phyloP scores from a whole-genome alignment of 129 eudicot species.

The Pulicaria dysenterica region DNA sequence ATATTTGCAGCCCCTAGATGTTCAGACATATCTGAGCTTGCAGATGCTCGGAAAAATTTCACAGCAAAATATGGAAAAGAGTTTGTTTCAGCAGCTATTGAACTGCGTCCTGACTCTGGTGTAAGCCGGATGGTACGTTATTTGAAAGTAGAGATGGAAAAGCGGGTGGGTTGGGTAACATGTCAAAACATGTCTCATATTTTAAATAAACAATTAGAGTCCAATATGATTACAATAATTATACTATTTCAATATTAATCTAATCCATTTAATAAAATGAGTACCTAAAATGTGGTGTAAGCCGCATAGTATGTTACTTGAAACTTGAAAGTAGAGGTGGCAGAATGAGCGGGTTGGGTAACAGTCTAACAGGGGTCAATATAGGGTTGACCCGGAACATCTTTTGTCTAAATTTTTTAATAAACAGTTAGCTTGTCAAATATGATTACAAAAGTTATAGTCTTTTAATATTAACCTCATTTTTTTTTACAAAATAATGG shows the following conservation, averaged over 20 bases:
- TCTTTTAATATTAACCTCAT: not conserved
- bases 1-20: slow-evolving; percentile 94
- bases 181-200: not conserved
- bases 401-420: not conserved
- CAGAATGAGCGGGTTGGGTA: not conserved
- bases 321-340: not conserved
- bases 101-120: slow-evolving; percentile 83
- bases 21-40: slow-evolving; percentile 79
- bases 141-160: not conserved
- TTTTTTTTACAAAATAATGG: not conserved
- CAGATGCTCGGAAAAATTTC: slow-evolving; percentile 68
- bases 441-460: not conserved
- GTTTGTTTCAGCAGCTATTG: slow-evolving; percentile 68
- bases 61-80: slow-evolving; percentile 91
- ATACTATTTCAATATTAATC: too few relatives aligned
- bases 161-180: not conserved
- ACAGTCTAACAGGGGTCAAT: not conserved
- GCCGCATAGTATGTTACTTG: slow-evolving; percentile 63
- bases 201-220: too few relatives aligned
- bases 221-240: too few relatives aligned
- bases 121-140: slow-evolving; percentile 77
- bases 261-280: too few relatives aligned
- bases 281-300: slow-evolving; percentile 54
- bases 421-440: not conserved
- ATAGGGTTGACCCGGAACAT: not conserved